These are phyloP conservation scores for Chlorella sp. DNA, from an alignment of 139 green algal species.

Conservation along the genomic window DNA sequence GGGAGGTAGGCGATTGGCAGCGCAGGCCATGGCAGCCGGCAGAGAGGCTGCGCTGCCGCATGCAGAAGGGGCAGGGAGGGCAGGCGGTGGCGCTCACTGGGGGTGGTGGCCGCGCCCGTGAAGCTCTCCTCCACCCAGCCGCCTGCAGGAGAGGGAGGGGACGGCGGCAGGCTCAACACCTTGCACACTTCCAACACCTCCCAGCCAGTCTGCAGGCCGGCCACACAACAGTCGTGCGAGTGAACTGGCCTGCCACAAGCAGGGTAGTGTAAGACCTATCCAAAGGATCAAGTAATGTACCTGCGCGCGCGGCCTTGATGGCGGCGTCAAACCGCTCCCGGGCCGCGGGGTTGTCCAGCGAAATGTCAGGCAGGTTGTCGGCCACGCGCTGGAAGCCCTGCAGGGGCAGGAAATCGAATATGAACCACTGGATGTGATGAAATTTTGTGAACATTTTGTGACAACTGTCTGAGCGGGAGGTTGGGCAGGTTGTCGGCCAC, in stretches of 20 bases:
- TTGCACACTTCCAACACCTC: no score
- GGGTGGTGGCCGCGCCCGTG: not conserved
- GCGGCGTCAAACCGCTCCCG: constrained; percentile 44
- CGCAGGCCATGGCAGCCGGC: no score
- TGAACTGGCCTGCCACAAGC: no score
- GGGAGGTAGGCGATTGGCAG: no score
- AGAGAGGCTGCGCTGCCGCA: not conserved
- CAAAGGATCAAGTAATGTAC: not conserved
- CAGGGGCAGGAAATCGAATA: not conserved
- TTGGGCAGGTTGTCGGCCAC: constrained; percentile 76
- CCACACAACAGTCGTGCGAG: no score
- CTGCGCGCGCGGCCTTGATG: constrained; percentile 33
- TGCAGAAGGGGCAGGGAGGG: not conserved
- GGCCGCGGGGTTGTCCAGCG: constrained; percentile 78
- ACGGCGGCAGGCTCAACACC: no score
- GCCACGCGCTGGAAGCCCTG: constrained; percentile 73
- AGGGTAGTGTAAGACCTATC: no score
- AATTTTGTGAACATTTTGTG: no score
- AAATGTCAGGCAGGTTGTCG: constrained; percentile 71
- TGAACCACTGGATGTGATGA: no score
- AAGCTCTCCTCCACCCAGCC: constrained; percentile 51
- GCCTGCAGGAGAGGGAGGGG: not conserved
- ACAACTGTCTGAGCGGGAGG: no score
- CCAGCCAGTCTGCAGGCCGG: no score
- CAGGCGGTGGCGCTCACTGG: constrained; percentile 3